Evolutionary conservation across 2,329 filamentous ascomycete genomes (phyloP), one percentile per base, ranked within the genome.

Genomic region (Calonectria fujianensis): DNA sequence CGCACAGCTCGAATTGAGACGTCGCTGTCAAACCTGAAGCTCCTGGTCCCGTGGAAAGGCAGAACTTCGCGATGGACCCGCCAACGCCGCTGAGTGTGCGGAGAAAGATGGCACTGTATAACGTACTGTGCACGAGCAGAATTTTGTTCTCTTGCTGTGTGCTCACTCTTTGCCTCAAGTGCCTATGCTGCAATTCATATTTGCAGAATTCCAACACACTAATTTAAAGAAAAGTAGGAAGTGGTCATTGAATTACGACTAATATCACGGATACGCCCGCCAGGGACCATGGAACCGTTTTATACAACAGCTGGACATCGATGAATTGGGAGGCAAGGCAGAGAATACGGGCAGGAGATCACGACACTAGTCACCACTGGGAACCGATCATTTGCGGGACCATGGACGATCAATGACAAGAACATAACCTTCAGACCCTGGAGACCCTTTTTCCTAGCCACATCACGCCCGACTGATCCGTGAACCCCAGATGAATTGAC

Each of bases 401-500:
- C 70, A 74, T 70, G 75, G 78, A 79, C 75, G 77, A 76, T 80
- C 73, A 79, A 80, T 80, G 79, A 79, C 77, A 81, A 79, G 78
- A 81, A 81, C 79, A 78, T 78, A 80, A 81, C 80, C 78, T 81
- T 81, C 75, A 81, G 80, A 81, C 79, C 78, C 76, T 79, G 78
- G 74, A 78, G 59, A 78, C 77, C 78, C 77, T 74, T 79, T 80
- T 80, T 75, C 76, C 77, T 79, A 79, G 74, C 77, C 80, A 75
- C 76, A 78, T 81, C 80, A 82, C 80, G 79, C 80, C 79, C 73
- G 75, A 77, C 73, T 76, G 77, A 81, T 80, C 78, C 80, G 74
- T 78, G 78, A 80, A 81, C 78, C 80, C 80, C 76, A 79, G 76
- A 76, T 78, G 69, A 76, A 76, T 82, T 85, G 82, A 83, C 82